Base-by-base conservation (phyloP, 495 filamentous ascomycete genomes). In the Corynascus novoguineensis region DNA sequence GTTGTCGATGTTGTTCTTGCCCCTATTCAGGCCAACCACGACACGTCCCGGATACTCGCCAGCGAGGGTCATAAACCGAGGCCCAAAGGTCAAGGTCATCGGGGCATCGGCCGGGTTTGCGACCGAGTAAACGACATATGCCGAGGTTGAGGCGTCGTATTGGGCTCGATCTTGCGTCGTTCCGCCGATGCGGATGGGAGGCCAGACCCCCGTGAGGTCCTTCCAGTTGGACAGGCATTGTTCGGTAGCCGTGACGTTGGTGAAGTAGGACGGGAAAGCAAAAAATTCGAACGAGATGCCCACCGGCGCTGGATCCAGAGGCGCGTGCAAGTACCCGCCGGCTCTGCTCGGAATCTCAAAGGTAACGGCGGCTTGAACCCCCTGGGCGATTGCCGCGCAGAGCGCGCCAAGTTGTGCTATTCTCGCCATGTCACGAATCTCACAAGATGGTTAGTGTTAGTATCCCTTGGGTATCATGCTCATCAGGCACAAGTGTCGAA, bases 241-340 rank as follows among this genome's bases (percentile, higher is more conserved):
- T 1, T 65, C 74, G 1, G 81, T 85, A 4, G 75, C 69, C 1
- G 69, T 75, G 10, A 83, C 78, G 51, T 81, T 77, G 35, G 69
- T 74, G 53, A 83, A 75, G 62, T 84, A 85, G 0, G 73, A 77
- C 0, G 82, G 82, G 50, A 83, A 83, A 0, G 80, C 71, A 58
- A 85, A 84, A 65, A 84, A 83, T 51, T 84, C 81, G 50, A 83
- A 75, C 69, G 80, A 84, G 44, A 84, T 71, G 11, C 80, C 80
- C 22, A 82, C 70, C 0, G 80, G 80, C 0, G 81, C 66, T 19
- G 72, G 71, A 47, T 78, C 73, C 27, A 79, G 64, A 14, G 70
- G 61, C 3, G 71, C 64, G 52, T 73, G 73, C 37, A 47, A 60
- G 31, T 66, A 69, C 2, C 57, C 63, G 15, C 64, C 68, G 0